phyloP scores from a whole-genome alignment of 208 protist species.

The Phytomonas sp. region DNA sequence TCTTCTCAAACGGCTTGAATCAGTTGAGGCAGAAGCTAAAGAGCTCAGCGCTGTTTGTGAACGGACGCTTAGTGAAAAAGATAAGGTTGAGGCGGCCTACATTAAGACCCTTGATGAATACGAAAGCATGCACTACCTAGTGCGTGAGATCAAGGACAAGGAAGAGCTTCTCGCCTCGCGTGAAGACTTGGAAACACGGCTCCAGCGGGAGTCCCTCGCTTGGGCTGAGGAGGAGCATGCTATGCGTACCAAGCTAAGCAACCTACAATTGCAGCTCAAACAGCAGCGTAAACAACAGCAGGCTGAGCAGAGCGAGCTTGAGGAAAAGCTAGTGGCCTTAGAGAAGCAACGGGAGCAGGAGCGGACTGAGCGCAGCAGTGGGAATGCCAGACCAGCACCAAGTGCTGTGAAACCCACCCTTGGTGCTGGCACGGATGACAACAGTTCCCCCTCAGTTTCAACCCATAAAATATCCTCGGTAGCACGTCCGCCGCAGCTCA shows the following conservation, averaged over 20 bases:
- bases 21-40: conserved; percentile 56
- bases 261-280: conserved; percentile 40
- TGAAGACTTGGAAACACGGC: conserved; percentile 48
- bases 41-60: conserved; percentile 46
- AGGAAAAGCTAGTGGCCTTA: conserved; percentile 42
- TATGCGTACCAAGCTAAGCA: conserved; percentile 42
- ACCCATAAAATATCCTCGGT: background rate
- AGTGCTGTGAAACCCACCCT: conserved; percentile 15
- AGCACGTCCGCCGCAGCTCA: conserved; percentile 16
- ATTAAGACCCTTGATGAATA: conserved; percentile 75
- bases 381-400: conserved; percentile 21
- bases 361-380: conserved; percentile 30
- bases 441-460: conserved; percentile 11
- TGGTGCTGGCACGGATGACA: background rate
- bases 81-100: conserved; percentile 62
- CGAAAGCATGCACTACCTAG: conserved; percentile 66
- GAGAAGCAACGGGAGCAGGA: conserved; percentile 38
- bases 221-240: conserved; percentile 83
- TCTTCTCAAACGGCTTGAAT: conserved; percentile 46
- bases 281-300: conserved; percentile 33
- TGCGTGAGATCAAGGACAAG: conserved; percentile 68
- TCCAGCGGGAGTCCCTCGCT: conserved; percentile 58
- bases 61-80: conserved; percentile 37
- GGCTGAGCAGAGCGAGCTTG: conserved; percentile 43
- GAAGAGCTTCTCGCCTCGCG: conserved; percentile 49